Conservation (phyloP, 1,139 yeast genomes). For the Geotrichum armillariae region DNA sequence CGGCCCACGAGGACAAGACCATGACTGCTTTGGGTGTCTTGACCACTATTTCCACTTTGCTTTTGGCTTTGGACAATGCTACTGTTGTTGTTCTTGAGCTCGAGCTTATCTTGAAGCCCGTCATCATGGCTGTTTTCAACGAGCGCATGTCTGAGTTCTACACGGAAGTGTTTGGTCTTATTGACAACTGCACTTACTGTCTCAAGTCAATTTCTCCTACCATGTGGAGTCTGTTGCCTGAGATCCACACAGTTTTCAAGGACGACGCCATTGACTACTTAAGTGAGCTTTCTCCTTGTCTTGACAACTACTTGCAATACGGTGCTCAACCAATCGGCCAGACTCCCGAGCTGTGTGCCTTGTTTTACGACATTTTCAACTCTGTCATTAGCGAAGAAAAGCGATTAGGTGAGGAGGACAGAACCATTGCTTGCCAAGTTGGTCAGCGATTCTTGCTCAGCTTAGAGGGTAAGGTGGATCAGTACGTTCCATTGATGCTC, state of each 20-base stretch:
- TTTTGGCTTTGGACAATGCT: slow-evolving; percentile 83
- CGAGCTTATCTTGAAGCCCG: slow-evolving; percentile 75
- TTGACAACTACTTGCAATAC: slow-evolving; percentile 75
- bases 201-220: slow-evolving; percentile 66
- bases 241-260: slow-evolving; percentile 54
- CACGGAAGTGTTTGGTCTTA: slow-evolving; percentile 78
- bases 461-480: slow-evolving; percentile 42
- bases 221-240: slow-evolving; percentile 72
- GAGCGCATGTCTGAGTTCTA: slow-evolving; percentile 74
- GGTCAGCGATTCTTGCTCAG: slow-evolving; percentile 56
- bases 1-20: slow-evolving; percentile 65
- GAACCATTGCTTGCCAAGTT: slow-evolving; percentile 52
- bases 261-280: slow-evolving; percentile 57
- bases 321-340: slow-evolving; percentile 55
- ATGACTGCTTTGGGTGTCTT: slow-evolving; percentile 86
- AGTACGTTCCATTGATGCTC: slow-evolving; percentile 46
- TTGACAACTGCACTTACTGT: slow-evolving; percentile 82
- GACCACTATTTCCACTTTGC: slow-evolving; percentile 81
- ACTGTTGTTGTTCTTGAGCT: slow-evolving; percentile 62
- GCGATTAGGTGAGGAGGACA: slow-evolving; percentile 51
- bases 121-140: slow-evolving; percentile 62
- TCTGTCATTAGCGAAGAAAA: slow-evolving; percentile 40
- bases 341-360: slow-evolving; percentile 34
- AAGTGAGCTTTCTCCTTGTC: slow-evolving; percentile 73
- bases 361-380: slow-evolving; percentile 39